Percentiles rank a stretch among this genome's conserved stretches.
Conservation (phyloP, 208 protist genomes). For the Acanthamoeba culbertsoni region DNA sequence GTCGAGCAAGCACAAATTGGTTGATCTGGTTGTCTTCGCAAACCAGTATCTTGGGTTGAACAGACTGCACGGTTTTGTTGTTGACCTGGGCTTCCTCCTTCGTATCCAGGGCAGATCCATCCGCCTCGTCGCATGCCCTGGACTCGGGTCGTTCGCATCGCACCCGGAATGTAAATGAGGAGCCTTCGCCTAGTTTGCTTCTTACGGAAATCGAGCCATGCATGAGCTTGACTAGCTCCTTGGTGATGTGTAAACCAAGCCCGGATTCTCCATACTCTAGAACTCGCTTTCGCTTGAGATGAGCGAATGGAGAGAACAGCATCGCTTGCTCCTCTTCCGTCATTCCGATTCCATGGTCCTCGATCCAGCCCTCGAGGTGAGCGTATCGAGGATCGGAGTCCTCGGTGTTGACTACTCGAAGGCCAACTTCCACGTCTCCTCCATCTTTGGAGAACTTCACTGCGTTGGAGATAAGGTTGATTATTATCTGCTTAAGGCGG, state of each 20-base stretch:
- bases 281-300: neutral
- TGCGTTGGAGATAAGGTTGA: neutral
- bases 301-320: slow-evolving; percentile 47
- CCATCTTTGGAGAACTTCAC: neutral
- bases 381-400: neutral
- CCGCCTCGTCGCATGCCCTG: neutral
- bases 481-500: neutral
- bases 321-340: slow-evolving; percentile 33
- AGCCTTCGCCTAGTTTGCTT: neutral
- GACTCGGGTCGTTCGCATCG: neutral
- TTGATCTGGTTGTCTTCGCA: slow-evolving; percentile 21
- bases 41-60: neutral
- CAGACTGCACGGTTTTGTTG: neutral
- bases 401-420: neutral
- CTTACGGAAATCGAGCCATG: neutral
- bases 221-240: neutral
- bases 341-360: slow-evolving; percentile 53
- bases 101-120: neutral
- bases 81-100: neutral
- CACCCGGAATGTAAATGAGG: neutral
- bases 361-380: neutral
- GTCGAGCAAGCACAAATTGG: neutral
- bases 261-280: slow-evolving; percentile 7
- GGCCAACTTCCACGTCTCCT: neutral
- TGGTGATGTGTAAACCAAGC: neutral